phyloP scores from a whole-genome alignment of 306 rosid species.

The Quercus wislizeni region DNA sequence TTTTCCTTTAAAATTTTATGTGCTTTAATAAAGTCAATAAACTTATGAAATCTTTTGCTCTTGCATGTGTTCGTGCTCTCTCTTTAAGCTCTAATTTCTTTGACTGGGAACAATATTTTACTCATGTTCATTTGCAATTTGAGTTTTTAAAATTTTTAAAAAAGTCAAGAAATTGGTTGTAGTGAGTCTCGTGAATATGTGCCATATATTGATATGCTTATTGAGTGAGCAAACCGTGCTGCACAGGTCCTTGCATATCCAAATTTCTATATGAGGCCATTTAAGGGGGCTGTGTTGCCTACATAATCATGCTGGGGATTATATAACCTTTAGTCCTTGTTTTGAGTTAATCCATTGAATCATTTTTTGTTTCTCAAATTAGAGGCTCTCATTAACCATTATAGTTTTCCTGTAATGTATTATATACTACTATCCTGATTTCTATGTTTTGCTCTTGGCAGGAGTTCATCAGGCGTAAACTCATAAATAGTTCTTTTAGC shows the following conservation, averaged over 20 bases:
- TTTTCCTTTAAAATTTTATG: too few relatives aligned
- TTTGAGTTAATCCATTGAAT: neutral
- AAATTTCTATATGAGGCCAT: neutral
- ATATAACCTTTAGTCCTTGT: neutral
- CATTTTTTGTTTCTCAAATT: neutral
- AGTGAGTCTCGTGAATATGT: neutral
- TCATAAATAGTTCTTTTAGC: conserved; percentile 3
- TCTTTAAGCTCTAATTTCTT: neutral
- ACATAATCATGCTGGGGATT: neutral
- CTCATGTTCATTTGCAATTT: neutral
- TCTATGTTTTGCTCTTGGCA: conserved; percentile 10
- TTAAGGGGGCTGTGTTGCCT: neutral
- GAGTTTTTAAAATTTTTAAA: neutral
- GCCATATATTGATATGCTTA: neutral
- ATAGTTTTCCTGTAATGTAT: neutral
- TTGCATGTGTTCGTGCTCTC: neutral
- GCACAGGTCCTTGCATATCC: neutral
- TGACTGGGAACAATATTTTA: neutral
- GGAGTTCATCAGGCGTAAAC: conserved; percentile 1
- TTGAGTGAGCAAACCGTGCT: neutral
- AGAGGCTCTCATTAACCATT: neutral
- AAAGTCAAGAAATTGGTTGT: neutral
- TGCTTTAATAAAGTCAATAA: too few relatives aligned
- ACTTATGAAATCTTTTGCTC: neutral
- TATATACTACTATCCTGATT: neutral